Evolutionary conservation across 1,139 yeast genomes (phyloP), one percentile per base, ranked within the genome.

Genomic region (Schizosaccharomyces versatilis): DNA sequence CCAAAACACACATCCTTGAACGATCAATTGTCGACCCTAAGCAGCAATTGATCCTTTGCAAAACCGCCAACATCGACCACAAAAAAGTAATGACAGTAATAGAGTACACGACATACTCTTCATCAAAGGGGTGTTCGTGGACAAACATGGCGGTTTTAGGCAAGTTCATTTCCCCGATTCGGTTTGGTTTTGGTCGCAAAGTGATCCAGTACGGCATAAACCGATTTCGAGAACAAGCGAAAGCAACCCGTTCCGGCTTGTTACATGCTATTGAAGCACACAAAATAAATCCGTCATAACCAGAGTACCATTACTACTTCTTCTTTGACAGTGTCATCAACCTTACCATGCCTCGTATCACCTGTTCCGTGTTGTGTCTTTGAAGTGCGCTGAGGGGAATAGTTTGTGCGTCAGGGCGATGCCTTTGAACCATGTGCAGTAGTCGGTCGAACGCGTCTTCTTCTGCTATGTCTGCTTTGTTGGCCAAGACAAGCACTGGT

Each of bases 41-140:
- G 7, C 65, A 68, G 10, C 69, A 73, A 59, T 71, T 71, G 8
- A 73, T 88, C 74, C 65, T 71, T 57, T 77, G 94, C 1, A 85
- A 84, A 69, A 80, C 88, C 6, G 75, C 88, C 60, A 88, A 88
- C 65, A 69, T 88, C 54, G 96, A 88, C 66, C 96, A 88, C 66
- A 78, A 84, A 2, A 74, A 76, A 61, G 76, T 88, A 57, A 75
- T 88, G 58, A 73, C 80, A 60, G 82, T 88, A 17, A 95, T 85
- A 64, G 97, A 88, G 64, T 76, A 70, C 61, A 77, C 85, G 41
- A 71, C 70, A 1, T 88, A 79, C 65, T 14, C 36, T 1, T 24
- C 38, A 7, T 6, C 5, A 8, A 14, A 44, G 32, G 15, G 32
- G 3, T 17, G 49, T n/a, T 44, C 49, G 32, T 19, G 32, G n/a